Evolutionary conservation across 148 eudicot species (phyloP).

Genomic region (Diospyros kaki): DNA sequence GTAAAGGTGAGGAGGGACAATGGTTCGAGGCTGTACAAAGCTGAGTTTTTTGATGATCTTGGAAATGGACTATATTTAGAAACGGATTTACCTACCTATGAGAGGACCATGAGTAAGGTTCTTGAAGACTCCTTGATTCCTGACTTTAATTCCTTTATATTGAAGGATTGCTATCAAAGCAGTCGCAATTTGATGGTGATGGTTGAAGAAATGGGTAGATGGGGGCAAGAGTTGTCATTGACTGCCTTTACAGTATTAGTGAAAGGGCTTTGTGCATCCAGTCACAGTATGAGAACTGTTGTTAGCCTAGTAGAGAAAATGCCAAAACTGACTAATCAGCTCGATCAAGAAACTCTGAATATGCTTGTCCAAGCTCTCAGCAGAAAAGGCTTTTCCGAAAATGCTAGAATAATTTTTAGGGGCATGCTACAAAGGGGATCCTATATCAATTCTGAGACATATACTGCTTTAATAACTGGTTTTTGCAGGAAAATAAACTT

Average conservation of each 20-base stretch:
- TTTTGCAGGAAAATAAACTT: conserved; percentile 41
- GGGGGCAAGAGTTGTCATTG: conserved; percentile 70
- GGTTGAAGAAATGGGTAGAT: conserved; percentile 53
- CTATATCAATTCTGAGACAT: conserved; percentile 31
- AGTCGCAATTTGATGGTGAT: conserved; percentile 28
- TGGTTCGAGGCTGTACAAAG: conserved; percentile 33
- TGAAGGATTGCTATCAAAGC: conserved; percentile 23
- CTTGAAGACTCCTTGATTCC: conserved; percentile 62
- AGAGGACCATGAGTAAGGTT: conserved; percentile 36
- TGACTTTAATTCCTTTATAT: conserved; percentile 46
- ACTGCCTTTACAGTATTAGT: conserved; percentile 37
- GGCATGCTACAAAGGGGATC: conserved; percentile 39
- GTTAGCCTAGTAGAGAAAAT: conserved; percentile 30
- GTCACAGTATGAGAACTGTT: conserved; percentile 26
- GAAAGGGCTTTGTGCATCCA: conserved; percentile 32
- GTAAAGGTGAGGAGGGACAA: conserved; percentile 78
- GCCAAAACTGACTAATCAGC: conserved; percentile 29
- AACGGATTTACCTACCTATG: conserved; percentile 51
- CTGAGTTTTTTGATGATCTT: conserved; percentile 61
- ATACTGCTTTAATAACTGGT: conserved; percentile 34
- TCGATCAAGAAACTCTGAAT: conserved; percentile 53
- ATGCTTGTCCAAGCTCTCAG: conserved; percentile 37
- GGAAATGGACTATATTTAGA: conserved; percentile 93
- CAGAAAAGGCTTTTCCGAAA: conserved; percentile 40
- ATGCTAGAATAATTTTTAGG: conserved; percentile 33